These are phyloP conservation scores for Lactarius sp. DNA, from an alignment of 768 basidiomycete genomes.

Conservation along the genomic window DNA sequence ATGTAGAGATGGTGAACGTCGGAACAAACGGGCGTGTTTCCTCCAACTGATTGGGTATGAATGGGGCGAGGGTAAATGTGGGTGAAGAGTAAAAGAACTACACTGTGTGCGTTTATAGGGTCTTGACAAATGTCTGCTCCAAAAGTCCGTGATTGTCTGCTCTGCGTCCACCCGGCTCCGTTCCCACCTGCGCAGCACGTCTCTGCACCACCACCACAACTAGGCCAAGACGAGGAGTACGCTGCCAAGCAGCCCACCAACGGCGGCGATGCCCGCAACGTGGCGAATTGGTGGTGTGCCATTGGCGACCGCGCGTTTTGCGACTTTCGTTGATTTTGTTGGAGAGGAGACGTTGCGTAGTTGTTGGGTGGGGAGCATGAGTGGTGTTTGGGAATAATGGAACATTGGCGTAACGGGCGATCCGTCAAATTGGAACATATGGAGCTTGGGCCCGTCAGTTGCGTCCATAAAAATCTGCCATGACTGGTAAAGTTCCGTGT, in stretches of 20 bases:
- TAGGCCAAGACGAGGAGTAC: not conserved
- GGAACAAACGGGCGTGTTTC: conserved; percentile 22
- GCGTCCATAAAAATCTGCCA: conserved; percentile 78
- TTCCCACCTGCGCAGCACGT: conserved; percentile 1
- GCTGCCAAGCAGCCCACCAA: conserved; percentile 12
- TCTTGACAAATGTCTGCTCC: conserved; percentile 15
- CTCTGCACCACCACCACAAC: not conserved
- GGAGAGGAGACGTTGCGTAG: conserved; percentile 46
- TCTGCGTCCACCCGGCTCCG: conserved; percentile 8
- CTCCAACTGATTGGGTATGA: conserved; percentile 18
- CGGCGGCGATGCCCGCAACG: not conserved
- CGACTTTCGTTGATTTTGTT: not conserved
- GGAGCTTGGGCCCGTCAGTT: conserved; percentile 57
- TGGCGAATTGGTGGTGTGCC: not conserved
- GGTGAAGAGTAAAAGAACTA: conserved; percentile 1
- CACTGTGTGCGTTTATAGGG: conserved; percentile 8
- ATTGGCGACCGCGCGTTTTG: not conserved
- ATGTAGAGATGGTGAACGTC: not conserved
- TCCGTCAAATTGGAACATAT: conserved; percentile 76
- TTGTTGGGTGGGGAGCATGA: conserved; percentile 75
- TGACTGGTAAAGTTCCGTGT: conserved; percentile 54
- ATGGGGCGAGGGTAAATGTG: conserved; percentile 5
- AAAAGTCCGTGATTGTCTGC: conserved; percentile 16
- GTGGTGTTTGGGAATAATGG: conserved; percentile 63
- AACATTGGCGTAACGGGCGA: conserved; percentile 67